Conservation (phyloP, 768 basidiomycete genomes). For the Lactarius sanguifluus region DNA sequence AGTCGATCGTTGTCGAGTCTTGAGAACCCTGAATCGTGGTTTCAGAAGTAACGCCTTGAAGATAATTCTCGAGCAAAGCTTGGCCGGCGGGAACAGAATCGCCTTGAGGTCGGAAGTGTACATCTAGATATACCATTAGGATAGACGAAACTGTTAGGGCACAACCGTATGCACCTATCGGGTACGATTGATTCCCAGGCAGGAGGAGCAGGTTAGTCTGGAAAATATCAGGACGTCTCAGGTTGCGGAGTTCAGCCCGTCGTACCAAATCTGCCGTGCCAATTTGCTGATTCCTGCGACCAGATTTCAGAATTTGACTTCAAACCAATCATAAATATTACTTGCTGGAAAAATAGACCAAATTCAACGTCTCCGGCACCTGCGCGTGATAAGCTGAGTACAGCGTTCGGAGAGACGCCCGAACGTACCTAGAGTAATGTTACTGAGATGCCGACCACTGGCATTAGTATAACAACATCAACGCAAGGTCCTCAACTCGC, state of each 20-base stretch:
- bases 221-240: slow-evolving; percentile 9
- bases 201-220: slow-evolving; percentile 56
- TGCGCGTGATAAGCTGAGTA: slow-evolving; percentile 38
- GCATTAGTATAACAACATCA: not conserved
- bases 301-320: not conserved
- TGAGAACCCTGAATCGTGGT: slow-evolving; percentile 57
- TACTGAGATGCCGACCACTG: slow-evolving; percentile 29
- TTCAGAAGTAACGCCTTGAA: slow-evolving; percentile 59
- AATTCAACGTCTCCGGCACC: slow-evolving; percentile 66
- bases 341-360: slow-evolving; percentile 54
- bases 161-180: slow-evolving; percentile 44
- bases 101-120: slow-evolving; percentile 61
- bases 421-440: slow-evolving; percentile 40
- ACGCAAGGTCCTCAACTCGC: slow-evolving; percentile 11
- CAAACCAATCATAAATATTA: slow-evolving; percentile 10
- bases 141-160: not conserved
- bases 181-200: slow-evolving; percentile 57
- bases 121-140: slow-evolving; percentile 41
- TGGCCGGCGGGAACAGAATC: slow-evolving; percentile 53
- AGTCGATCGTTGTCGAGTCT: slow-evolving; percentile 57
- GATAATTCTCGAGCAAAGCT: slow-evolving; percentile 59
- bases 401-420: not conserved
- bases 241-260: not conserved
- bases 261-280: slow-evolving; percentile 59
- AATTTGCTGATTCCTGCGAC: slow-evolving; percentile 46